Evolutionary conservation across 768 basidiomycete species (phyloP).

Genomic region (Cantharellus anzutake): DNA sequence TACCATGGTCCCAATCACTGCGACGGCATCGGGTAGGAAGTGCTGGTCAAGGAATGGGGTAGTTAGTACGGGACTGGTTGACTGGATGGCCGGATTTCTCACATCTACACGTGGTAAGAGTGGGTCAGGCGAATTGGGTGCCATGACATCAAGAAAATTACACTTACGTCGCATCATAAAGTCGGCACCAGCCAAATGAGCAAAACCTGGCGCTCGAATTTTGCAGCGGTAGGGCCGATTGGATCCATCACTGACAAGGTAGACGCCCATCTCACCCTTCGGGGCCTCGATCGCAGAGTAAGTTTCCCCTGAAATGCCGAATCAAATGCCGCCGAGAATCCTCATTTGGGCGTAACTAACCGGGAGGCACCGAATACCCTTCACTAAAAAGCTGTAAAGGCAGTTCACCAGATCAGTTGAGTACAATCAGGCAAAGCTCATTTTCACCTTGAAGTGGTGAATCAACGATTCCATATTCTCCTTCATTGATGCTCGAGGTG

Average conservation of each 20-base stretch:
- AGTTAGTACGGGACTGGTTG: not conserved
- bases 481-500: constrained; percentile 95
- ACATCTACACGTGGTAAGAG: not conserved
- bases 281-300: constrained; percentile 97
- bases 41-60: constrained; percentile 26
- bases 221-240: constrained; percentile 95
- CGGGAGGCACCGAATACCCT: constrained; percentile 89
- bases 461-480: constrained; percentile 97
- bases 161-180: constrained; percentile 91
- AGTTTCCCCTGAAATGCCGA: constrained; percentile 36
- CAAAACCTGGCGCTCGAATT: constrained; percentile 92
- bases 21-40: constrained; percentile 85
- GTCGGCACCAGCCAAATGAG: constrained; percentile 87
- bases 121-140: not conserved
- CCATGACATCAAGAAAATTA: constrained; percentile 13
- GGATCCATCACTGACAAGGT: constrained; percentile 88
- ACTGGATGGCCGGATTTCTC: not conserved
- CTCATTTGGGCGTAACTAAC: constrained; percentile 13
- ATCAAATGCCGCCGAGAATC: not conserved
- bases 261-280: constrained; percentile 98
- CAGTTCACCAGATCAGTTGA: not conserved
- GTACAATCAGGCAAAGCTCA: constrained; percentile 3
- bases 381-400: constrained; percentile 68
- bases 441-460: constrained; percentile 83
- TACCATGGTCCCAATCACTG: constrained; percentile 96